These are phyloP conservation scores for Penicillium ucsense DNA, from an alignment of 495 filamentous ascomycete species.

Conservation along the genomic window DNA sequence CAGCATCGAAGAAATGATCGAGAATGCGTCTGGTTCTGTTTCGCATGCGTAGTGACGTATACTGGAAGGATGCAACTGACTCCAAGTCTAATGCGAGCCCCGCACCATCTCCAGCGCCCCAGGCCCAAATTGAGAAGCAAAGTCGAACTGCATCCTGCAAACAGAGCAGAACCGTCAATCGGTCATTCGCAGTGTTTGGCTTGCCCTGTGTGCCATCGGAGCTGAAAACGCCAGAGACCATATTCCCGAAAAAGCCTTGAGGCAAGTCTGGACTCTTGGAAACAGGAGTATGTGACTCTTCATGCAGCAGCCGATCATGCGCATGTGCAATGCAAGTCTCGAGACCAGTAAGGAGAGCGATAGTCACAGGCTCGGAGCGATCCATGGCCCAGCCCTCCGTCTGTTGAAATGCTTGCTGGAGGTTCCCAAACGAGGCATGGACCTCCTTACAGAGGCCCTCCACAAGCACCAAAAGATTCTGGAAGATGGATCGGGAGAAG, in stretches of 20 bases:
- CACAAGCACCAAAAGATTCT: constrained; percentile 80
- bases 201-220: constrained; percentile 66
- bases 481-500: constrained; percentile 74
- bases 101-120: constrained; percentile 59
- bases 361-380: constrained; percentile 39
- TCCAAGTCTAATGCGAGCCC: constrained; percentile 48
- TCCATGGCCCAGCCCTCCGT: constrained; percentile 36
- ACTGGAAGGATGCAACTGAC: constrained; percentile 75
- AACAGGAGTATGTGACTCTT: constrained; percentile 58
- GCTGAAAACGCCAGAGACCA: constrained; percentile 88
- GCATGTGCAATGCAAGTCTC: constrained; percentile 82
- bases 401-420: constrained; percentile 36
- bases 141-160: constrained; percentile 92
- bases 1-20: constrained; percentile 86
- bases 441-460: constrained; percentile 80
- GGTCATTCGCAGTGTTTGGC: constrained; percentile 77
- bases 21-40: constrained; percentile 80
- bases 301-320: constrained; percentile 70
- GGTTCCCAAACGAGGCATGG: constrained; percentile 54
- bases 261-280: constrained; percentile 74
- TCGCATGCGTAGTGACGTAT: constrained; percentile 80
- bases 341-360: constrained; percentile 75
- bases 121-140: constrained; percentile 91
- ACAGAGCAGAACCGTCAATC: constrained; percentile 86
- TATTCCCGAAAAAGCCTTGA: constrained; percentile 91